phyloP scores from a whole-genome alignment of 257 asterid species.

The Nicotiana undulata region DNA sequence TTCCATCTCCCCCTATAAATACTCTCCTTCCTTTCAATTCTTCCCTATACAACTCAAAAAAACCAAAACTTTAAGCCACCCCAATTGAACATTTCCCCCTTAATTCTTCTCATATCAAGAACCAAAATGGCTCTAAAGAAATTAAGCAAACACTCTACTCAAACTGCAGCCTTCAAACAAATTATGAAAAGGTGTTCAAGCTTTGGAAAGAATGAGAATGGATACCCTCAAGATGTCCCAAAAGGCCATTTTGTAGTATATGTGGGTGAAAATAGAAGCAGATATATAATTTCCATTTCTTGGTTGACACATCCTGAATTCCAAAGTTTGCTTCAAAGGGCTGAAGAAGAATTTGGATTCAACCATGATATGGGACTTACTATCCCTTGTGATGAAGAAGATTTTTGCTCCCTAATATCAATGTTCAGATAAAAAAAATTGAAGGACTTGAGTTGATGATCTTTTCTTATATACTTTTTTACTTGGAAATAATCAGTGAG shows the following conservation, averaged over 20 bases:
- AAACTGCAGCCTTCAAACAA: conserved; percentile 12
- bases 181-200: conserved; percentile 15
- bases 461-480: no score
- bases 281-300: conserved; percentile 13
- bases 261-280: conserved; percentile 16
- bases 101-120: not conserved
- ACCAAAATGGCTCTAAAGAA: conserved; percentile 12
- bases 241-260: conserved; percentile 16
- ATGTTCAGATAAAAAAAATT: not conserved
- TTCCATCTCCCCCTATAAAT: not conserved
- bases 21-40: not conserved
- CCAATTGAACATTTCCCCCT: not conserved
- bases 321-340: conserved; percentile 9
- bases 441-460: not conserved
- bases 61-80: not conserved
- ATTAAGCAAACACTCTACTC: not conserved
- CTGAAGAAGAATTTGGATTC: conserved; percentile 19
- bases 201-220: conserved; percentile 11
- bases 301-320: conserved; percentile 10
- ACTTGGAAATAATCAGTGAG: no score
- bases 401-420: not conserved
- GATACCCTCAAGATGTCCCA: conserved; percentile 8
- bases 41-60: not conserved
- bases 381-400: conserved; percentile 17
- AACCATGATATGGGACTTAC: conserved; percentile 14